Evolutionary conservation across 768 basidiomycete genomes (phyloP).

Genomic region (Boletellus sp.): DNA sequence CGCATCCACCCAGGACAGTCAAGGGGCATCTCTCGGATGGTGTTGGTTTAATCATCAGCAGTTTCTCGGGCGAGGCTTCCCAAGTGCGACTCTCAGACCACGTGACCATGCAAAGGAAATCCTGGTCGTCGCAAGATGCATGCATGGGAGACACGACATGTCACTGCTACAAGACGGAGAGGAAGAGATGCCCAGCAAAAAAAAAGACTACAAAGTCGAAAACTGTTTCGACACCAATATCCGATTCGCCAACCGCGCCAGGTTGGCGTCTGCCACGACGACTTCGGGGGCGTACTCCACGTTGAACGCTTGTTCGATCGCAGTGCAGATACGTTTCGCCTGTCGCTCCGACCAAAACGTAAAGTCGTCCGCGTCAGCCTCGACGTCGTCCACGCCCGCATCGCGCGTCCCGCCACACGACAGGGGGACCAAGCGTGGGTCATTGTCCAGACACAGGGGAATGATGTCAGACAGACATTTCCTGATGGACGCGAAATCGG

Average conservation of each 20-base stretch:
- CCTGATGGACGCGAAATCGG: slow-evolving; percentile 66
- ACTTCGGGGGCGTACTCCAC: slow-evolving; percentile 91
- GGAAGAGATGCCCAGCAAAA: too few relatives aligned
- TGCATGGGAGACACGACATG: too few relatives aligned
- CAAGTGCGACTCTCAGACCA: too few relatives aligned
- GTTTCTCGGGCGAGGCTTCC: too few relatives aligned
- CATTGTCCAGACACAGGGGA: slow-evolving; percentile 81
- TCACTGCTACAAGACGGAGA: too few relatives aligned
- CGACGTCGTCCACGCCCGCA: slow-evolving; percentile 8
- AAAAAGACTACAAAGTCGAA: slow-evolving; percentile 22
- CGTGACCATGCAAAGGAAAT: too few relatives aligned
- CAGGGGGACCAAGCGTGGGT: slow-evolving; percentile 74
- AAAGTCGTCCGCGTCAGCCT: slow-evolving; percentile 66
- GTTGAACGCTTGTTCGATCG: slow-evolving; percentile 76
- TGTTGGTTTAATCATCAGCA: too few relatives aligned
- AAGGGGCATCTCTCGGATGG: too few relatives aligned
- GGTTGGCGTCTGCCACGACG: slow-evolving; percentile 89
- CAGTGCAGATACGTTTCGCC: slow-evolving; percentile 81
- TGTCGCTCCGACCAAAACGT: slow-evolving; percentile 89
- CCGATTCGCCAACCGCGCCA: slow-evolving; percentile 77
- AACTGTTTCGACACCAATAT: slow-evolving; percentile 76
- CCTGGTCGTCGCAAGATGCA: too few relatives aligned
- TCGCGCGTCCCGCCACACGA: slow-evolving; percentile 48
- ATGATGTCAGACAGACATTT: slow-evolving; percentile 71
- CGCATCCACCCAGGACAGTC: too few relatives aligned